Percentiles rank a stretch among this genome's conserved stretches.
Evolutionary conservation across 306 rosid genomes (phyloP).

Genomic region (Castanospermum australe): DNA sequence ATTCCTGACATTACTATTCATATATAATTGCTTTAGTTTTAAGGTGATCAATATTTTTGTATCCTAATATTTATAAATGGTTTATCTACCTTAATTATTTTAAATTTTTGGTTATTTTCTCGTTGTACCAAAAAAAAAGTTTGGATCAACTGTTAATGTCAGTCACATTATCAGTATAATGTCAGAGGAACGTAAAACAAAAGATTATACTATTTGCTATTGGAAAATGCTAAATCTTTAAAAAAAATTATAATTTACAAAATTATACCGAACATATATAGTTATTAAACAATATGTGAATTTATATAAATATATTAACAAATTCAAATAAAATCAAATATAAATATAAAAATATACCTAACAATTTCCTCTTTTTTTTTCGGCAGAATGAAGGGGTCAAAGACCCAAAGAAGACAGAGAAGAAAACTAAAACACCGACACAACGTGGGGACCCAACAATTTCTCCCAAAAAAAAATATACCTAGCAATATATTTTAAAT

Average conservation of each 20-base stretch:
- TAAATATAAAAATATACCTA: not conserved
- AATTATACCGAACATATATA: not conserved
- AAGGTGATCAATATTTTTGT: not conserved
- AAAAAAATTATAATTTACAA: not conserved
- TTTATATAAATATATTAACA: not conserved
- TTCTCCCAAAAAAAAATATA: too few relatives aligned
- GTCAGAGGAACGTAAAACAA: not conserved
- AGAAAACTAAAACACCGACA: too few relatives aligned
- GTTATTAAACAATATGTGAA: not conserved
- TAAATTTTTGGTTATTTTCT: too few relatives aligned
- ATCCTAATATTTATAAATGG: not conserved
- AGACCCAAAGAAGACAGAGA: too few relatives aligned
- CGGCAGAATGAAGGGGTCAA: too few relatives aligned
- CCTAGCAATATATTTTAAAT: too few relatives aligned
- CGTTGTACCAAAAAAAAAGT: too few relatives aligned
- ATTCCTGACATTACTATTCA: too few relatives aligned
- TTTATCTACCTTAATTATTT: not conserved
- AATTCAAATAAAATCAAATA: not conserved
- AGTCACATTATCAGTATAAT: not conserved
- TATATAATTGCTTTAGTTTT: not conserved
- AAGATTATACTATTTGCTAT: not conserved
- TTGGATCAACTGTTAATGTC: not conserved
- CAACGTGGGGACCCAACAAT: too few relatives aligned
- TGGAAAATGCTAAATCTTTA: not conserved
- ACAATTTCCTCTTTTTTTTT: too few relatives aligned